Evolutionary conservation across 2,329 filamentous ascomycete genomes (phyloP).

Genomic region (Scedosporium boydii): DNA sequence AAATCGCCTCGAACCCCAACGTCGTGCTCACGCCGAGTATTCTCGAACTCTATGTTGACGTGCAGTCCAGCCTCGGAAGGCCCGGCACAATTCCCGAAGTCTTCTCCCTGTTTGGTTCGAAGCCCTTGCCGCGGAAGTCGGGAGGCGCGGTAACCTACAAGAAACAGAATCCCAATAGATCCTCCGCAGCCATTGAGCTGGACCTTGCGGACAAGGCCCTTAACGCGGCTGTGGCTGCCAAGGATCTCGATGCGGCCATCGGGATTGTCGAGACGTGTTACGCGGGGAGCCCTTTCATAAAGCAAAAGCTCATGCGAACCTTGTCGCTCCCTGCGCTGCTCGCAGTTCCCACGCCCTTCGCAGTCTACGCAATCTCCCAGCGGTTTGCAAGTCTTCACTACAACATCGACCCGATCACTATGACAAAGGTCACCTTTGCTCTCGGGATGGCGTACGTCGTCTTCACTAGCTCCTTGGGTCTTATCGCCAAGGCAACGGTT

Average conservation of each 20-base stretch:
- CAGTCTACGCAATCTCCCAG: conserved; percentile 60
- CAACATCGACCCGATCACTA: conserved; percentile 66
- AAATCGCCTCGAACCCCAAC: conserved; percentile 61
- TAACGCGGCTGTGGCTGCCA: conserved; percentile 67
- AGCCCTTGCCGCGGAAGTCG: conserved; percentile 53
- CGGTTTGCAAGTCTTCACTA: conserved; percentile 53
- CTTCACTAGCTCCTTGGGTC: conserved; percentile 70
- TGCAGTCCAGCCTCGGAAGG: conserved; percentile 63
- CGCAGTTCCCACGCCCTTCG: conserved; percentile 52
- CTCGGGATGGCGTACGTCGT: conserved; percentile 77
- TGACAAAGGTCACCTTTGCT: conserved; percentile 69
- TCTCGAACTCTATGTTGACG: conserved; percentile 64
- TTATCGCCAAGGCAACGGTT: conserved; percentile 74
- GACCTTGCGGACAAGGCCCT: conserved; percentile 64
- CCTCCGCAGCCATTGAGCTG: conserved; percentile 63
- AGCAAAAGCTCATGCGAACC: conserved; percentile 57
- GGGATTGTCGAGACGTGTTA: conserved; percentile 65
- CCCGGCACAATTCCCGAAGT: conserved; percentile 71
- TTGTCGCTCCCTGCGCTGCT: conserved; percentile 50
- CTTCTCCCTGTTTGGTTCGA: conserved; percentile 74
- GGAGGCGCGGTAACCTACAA: conserved; percentile 6
- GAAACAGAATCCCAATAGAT: conserved; percentile 54
- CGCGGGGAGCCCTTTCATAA: conserved; percentile 54
- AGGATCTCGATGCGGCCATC: conserved; percentile 69
- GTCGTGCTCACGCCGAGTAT: conserved; percentile 71